Evolutionary conservation across 192 early-diverging fungal genomes (phyloP), one percentile per base, ranked within the genome.

Genomic region (Coemansia sp.): DNA sequence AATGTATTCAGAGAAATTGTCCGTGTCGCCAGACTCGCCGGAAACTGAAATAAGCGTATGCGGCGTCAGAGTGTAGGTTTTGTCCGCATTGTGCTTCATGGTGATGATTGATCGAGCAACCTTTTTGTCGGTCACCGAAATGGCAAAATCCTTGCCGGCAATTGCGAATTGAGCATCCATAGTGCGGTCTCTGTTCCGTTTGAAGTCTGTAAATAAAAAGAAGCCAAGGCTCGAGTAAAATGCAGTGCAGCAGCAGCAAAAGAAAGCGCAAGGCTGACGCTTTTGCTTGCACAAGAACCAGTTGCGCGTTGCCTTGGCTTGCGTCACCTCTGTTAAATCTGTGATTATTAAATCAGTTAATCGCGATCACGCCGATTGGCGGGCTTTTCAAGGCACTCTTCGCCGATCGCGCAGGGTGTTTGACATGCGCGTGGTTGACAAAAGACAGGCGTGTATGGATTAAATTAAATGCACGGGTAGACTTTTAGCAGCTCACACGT

Each of bases 1-100:
- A 61, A 98, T 90, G 76, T 92, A 98, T 80, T 98, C 96, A 28
- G 93, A 87, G 83, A 97, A 98, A 60, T 94, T 88, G 23, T 89
- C 88, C 6, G 92, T 91, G 67, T 98, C 96, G 48, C 94, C 94
- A 5, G 91, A 81, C 77, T 94, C 95, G 56, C 96, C 96, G 28
- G 88, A 80, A 60, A 88, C 95, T 31, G 93, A 63, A 87, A 98
- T 84, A 10, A 95, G 58, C 5, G 87, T 90, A 62, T 93, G 85
- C 53, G 86, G 75, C 76, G 88, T 93, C 47, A 98, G 83, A 18
- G 83, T 81, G 49, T 90, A 86, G 25, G 91, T 88, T 84, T 97
- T 97, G 86, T 98, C 92, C 72, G 94, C 89, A 30, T 86, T 88
- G 58, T 84, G 75, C 80, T 98, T 98, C 88, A 96, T 89, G 56